Evolutionary conservation across 164 flowering plant species (phyloP), one percentile per base, ranked within the genome.

Genomic region (Akebia trifoliata): DNA sequence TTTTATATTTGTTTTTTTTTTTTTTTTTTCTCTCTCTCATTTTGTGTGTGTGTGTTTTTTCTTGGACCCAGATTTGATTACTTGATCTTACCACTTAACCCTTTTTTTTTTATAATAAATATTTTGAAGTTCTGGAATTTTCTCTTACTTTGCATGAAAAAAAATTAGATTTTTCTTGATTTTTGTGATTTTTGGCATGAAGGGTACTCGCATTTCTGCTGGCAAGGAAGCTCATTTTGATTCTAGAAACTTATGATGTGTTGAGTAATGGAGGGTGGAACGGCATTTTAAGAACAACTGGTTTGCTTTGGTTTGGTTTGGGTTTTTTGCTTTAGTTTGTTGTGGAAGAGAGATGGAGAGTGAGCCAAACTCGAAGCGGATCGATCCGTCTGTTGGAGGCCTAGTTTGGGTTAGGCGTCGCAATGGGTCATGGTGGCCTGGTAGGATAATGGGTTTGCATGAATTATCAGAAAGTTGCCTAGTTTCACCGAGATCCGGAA

Each of bases 391-490:
- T 4, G 91, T 77, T 15, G 95, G 97, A 4, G 81, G 78, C 37
- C 67, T 92, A 62, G 95, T 92, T 37, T 92, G 98, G 98, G 90
- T 92, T 46, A 81, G 86, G 43, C 74, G 98, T 25, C 57, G 90
- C 35, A 92, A 92, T 56, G 98, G 98, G 68, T 82, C 91, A 4
- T 92, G 98, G 98, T 92, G 98, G 98, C 98, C 98, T 4, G 98
- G 97, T n/a, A 73, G 80, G 73, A 82, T 87, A 28, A 50, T 92
- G 71, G 83, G 88, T 4, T 50, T 74, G 55, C 83, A 89, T 56
- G 88, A 92, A 65, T 40, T 92, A 50, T 69, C 95, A 0, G 81
- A 78, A 48, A 50, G 63, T n/a, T 76, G 68, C 61, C 44, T 74
- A 72, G 72, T 69, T 50, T 74, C 85, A 6, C 81, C 83, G 0